Percentiles rank a stretch among this genome's conserved stretches.
These are phyloP conservation scores for Agrocybe chaxingu DNA, from an alignment of 768 basidiomycete species.

Conservation along the genomic window DNA sequence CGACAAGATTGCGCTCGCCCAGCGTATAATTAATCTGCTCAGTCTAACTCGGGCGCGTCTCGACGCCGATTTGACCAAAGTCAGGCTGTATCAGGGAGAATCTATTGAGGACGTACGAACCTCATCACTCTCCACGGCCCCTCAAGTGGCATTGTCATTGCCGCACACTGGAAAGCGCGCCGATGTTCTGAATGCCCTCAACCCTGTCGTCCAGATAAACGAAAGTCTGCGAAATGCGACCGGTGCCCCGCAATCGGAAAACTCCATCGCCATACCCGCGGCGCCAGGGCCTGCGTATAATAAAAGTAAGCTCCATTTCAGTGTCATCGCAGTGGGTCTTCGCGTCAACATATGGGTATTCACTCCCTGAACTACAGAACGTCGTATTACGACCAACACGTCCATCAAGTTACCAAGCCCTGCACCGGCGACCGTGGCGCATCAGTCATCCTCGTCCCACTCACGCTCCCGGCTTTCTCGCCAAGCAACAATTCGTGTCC, in stretches of 20 bases:
- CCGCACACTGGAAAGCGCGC: constrained; percentile 18
- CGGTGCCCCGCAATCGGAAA: constrained; percentile 4
- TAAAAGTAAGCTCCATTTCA: constrained; percentile 24
- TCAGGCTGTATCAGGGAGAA: constrained; percentile 37
- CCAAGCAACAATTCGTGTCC: constrained; percentile 21
- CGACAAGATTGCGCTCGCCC: constrained; percentile 36
- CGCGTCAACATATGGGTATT: not conserved
- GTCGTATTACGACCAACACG: constrained; percentile 28
- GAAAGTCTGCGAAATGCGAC: constrained; percentile 32
- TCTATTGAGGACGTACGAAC: constrained; percentile 19
- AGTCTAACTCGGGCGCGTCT: constrained; percentile 37
- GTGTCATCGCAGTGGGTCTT: not conserved
- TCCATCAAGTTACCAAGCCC: constrained; percentile 37
- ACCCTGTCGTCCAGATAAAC: constrained; percentile 26
- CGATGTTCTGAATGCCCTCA: constrained; percentile 13
- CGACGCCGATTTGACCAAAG: constrained; percentile 38
- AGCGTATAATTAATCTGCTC: constrained; percentile 40
- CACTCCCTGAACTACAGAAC: constrained; percentile 23
- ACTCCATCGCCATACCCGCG: constrained; percentile 10
- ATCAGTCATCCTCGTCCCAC: constrained; percentile 15
- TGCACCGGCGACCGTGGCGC: constrained; percentile 20
- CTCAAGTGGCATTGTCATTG: constrained; percentile 12
- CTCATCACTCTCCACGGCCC: constrained; percentile 7
- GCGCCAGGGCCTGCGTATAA: constrained; percentile 23
- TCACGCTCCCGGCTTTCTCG: constrained; percentile 35